Evolutionary conservation across 345 rosid genomes (phyloP).

Genomic region (Arabis hirsuta): DNA sequence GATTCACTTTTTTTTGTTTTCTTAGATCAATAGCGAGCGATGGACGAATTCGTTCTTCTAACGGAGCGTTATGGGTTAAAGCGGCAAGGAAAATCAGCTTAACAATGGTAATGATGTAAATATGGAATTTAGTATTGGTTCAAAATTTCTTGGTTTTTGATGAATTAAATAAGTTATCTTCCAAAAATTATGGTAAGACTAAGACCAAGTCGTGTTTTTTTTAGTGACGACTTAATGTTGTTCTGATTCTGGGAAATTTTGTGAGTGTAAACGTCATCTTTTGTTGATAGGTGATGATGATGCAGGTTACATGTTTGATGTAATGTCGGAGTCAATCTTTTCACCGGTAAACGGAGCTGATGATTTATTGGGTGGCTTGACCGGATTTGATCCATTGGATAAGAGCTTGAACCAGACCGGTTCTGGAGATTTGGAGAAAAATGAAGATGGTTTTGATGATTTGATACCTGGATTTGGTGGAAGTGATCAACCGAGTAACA

Average conservation of each 20-base stretch:
- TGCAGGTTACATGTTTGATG: too few species aligned
- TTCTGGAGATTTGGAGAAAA: slow-evolving; percentile 7
- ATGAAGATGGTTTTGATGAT: slow-evolving; percentile 56
- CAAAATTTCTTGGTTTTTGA: too few species aligned
- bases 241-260: too few species aligned
- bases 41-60: slow-evolving; percentile 76
- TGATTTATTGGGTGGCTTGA: slow-evolving; percentile 56
- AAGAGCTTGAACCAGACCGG: slow-evolving; percentile 26
- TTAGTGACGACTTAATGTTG: too few species aligned
- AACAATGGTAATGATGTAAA: too few species aligned
- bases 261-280: too few species aligned
- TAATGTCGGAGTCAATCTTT: too few species aligned
- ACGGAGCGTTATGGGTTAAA: slow-evolving; percentile 74
- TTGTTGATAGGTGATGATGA: too few species aligned
- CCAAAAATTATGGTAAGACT: too few species aligned
- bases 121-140: too few species aligned
- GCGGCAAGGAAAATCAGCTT: slow-evolving; percentile 70
- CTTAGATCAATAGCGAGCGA: background rate
- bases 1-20: background rate
- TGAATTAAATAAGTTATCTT: too few species aligned
- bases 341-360: slow-evolving; percentile 9
- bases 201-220: too few species aligned
- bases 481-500: slow-evolving; percentile 43
- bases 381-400: slow-evolving; percentile 5
- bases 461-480: slow-evolving; percentile 74